These are phyloP conservation scores for Yamadazyma oceani DNA, from an alignment of 1,139 yeast species.

Conservation along the genomic window DNA sequence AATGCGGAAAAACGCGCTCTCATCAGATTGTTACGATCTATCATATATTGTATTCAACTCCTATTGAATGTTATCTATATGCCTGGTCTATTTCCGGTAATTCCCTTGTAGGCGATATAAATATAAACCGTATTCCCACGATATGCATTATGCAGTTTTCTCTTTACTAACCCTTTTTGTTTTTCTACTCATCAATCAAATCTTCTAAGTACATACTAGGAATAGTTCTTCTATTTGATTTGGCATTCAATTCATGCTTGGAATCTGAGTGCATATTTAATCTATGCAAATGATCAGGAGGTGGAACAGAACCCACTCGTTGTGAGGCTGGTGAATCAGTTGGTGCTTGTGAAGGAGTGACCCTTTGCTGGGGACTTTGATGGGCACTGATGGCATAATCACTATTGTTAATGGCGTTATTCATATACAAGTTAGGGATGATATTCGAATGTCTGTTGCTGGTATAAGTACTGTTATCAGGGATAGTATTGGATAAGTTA, in stretches of 20 bases:
- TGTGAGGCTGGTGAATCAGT: conserved; percentile 10
- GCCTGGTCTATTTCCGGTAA: not conserved
- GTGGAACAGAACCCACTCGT: conserved; percentile 4
- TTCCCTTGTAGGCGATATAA: not conserved
- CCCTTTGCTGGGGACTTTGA: not conserved
- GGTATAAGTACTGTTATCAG: conserved; percentile 25
- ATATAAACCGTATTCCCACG: too few relatives aligned
- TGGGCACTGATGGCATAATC: conserved; percentile 28
- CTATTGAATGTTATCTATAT: too few relatives aligned
- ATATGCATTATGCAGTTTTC: not conserved
- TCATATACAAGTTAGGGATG: conserved; percentile 38
- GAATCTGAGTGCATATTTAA: conserved; percentile 12
- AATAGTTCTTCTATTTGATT: conserved; percentile 34
- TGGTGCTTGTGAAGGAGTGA: conserved; percentile 10
- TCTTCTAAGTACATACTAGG: conserved; percentile 62
- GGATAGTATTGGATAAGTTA: conserved; percentile 26
- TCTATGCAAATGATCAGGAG: conserved; percentile 15
- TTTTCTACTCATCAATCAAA: conserved; percentile 40
- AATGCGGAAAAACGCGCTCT: conserved; percentile 1
- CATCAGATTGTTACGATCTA: too few relatives aligned
- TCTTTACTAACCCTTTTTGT: not conserved
- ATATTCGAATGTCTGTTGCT: conserved; percentile 33
- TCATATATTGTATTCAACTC: too few relatives aligned
- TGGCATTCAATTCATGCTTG: conserved; percentile 10
- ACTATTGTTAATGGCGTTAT: conserved; percentile 35